These are phyloP conservation scores for Solanum chacoense DNA, from an alignment of 305 asterid genomes.

Conservation along the genomic window DNA sequence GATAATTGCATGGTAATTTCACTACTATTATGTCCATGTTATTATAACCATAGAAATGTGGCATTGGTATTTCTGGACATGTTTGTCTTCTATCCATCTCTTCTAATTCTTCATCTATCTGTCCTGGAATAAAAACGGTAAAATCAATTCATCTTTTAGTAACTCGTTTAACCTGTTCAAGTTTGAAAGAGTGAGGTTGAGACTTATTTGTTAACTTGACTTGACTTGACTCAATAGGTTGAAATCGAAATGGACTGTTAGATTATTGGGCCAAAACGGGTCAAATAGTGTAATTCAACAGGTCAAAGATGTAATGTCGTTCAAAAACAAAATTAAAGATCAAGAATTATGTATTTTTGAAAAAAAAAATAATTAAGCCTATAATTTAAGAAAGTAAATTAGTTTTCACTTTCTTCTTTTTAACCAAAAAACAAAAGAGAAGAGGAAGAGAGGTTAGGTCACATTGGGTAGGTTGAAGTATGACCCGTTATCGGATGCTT, in stretches of 20 bases:
- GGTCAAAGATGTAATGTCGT: neutral
- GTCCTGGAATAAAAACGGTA: slow-evolving; percentile 26
- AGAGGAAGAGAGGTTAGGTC: neutral
- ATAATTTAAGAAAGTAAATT: neutral
- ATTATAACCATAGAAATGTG: slow-evolving; percentile 25
- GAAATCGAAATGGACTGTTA: neutral
- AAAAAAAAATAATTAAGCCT: no score
- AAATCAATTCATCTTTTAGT: neutral
- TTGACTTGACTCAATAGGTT: neutral
- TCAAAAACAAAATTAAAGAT: neutral
- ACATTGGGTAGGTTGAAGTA: neutral
- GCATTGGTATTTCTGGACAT: slow-evolving; percentile 88
- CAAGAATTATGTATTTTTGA: neutral
- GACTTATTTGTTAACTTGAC: neutral
- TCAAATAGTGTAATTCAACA: neutral
- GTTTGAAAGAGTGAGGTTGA: neutral
- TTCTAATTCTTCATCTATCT: slow-evolving; percentile 90
- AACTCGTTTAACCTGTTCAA: neutral
- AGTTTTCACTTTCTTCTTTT: neutral
- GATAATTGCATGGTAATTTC: slow-evolving; percentile 46
- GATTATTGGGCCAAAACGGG: neutral
- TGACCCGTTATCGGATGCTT: neutral
- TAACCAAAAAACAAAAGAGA: neutral
- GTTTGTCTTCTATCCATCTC: slow-evolving; percentile 49
- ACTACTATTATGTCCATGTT: slow-evolving; percentile 60